phyloP scores from a whole-genome alignment of 2,329 filamentous ascomycete species.

The Epichloe typhina region DNA sequence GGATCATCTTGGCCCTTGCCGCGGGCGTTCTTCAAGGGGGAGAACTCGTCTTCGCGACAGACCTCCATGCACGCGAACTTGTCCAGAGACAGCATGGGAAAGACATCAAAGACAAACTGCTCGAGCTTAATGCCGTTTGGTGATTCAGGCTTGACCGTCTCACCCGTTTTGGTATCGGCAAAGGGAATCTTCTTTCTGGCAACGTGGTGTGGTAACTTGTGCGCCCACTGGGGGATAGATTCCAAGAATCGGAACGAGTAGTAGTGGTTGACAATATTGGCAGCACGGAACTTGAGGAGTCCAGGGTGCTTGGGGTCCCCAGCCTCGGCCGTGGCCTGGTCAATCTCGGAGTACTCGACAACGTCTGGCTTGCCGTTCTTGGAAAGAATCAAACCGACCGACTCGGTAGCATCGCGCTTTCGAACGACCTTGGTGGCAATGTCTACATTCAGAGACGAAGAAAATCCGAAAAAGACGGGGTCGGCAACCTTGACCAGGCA shows the following conservation, averaged over 20 bases:
- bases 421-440: conserved; percentile 99
- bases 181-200: conserved; percentile 97
- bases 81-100: conserved; percentile 71
- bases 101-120: conserved; percentile 98
- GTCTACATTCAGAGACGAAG: conserved; percentile 76
- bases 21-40: conserved; percentile 83
- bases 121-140: conserved; percentile 98
- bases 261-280: conserved; percentile 99
- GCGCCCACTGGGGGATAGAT: conserved; percentile 73
- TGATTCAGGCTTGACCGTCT: conserved; percentile 78
- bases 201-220: conserved; percentile 86
- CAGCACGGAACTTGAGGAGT: conserved; percentile 88
- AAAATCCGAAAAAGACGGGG: conserved; percentile 88
- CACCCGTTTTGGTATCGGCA: conserved; percentile 62
- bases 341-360: conserved; percentile 97
- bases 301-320: conserved; percentile 67
- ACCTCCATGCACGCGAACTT: conserved; percentile 97
- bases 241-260: conserved; percentile 92
- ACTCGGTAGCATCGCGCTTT: conserved; percentile 92
- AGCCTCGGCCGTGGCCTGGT: conserved; percentile 76
- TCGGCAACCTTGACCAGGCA: conserved; percentile 98
- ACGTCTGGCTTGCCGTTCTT: conserved; percentile 96
- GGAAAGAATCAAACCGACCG: conserved; percentile 82
- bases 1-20: conserved; percentile 87
- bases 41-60: conserved; percentile 94